A percentile compares a stretch with the other conserved stretches of the same genome.
These are phyloP conservation scores for Sporothrix globosa DNA, from an alignment of 2,329 filamentous ascomycete species.

Conservation along the genomic window DNA sequence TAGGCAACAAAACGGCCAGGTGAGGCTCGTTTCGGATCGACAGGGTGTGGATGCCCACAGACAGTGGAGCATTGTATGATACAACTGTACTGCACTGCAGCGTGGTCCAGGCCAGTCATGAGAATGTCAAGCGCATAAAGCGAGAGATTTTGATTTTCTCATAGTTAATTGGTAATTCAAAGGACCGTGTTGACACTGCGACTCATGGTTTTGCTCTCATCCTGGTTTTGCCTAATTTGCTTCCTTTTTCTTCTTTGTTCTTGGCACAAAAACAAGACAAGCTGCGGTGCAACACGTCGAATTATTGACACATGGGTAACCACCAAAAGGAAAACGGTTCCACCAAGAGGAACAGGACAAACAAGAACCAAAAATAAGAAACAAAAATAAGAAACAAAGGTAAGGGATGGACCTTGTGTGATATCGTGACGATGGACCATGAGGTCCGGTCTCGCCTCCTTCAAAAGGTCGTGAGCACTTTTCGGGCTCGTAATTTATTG, in stretches of 20 bases:
- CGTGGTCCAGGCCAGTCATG: not conserved
- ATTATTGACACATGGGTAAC: too few relatives aligned
- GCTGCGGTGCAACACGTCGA: not conserved
- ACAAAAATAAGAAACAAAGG: not conserved
- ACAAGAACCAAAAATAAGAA: too few relatives aligned
- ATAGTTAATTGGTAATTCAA: too few relatives aligned
- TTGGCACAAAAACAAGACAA: not conserved
- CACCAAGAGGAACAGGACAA: not conserved
- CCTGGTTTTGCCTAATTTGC: too few relatives aligned
- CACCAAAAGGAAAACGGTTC: too few relatives aligned
- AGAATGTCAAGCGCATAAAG: not conserved
- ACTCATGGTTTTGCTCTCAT: too few relatives aligned
- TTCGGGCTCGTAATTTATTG: too few relatives aligned
- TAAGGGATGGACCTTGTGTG: not conserved
- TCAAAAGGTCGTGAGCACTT: not conserved
- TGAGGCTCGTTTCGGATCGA: constrained; percentile 12
- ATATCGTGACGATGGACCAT: not conserved
- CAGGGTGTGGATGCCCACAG: constrained; percentile 9
- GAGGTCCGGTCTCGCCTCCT: not conserved
- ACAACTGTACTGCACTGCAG: constrained; percentile 15
- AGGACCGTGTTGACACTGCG: too few relatives aligned
- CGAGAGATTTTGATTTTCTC: not conserved
- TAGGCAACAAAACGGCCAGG: not conserved
- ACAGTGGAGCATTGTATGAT: not conserved
- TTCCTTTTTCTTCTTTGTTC: not conserved